Conservation (phyloP, 208 protist species). For the Acanthamoeba healyi region DNA sequence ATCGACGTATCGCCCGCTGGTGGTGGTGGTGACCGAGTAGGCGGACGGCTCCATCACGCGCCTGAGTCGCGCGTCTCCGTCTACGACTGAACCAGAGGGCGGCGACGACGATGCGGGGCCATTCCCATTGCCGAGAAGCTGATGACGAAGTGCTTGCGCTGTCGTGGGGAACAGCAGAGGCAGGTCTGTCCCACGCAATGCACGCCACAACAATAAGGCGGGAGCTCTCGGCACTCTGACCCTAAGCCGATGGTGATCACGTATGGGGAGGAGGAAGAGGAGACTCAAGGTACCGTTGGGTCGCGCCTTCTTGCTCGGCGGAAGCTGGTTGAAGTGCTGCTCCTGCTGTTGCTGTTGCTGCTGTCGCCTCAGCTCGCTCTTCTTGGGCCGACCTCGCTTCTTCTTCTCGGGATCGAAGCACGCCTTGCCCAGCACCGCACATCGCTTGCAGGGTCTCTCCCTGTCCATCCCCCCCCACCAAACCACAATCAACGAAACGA, state of each 20-base stretch:
- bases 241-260: too few species aligned
- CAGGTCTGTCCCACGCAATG: too few species aligned
- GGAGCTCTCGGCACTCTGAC: too few species aligned
- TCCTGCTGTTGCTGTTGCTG: not conserved
- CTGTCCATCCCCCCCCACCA: too few species aligned
- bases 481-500: too few species aligned
- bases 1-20: not conserved
- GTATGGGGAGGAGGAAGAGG: too few species aligned
- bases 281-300: not conserved
- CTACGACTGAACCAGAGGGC: not conserved
- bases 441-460: slow-evolving; percentile 25
- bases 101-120: not conserved
- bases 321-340: too few species aligned
- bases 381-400: slow-evolving; percentile 27
- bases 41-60: not conserved
- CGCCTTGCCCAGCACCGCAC: not conserved
- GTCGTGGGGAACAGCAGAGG: too few species aligned
- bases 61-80: not conserved
- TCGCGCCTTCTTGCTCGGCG: not conserved
- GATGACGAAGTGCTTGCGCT: too few species aligned
- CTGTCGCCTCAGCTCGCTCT: not conserved
- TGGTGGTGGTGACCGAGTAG: not conserved
- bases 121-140: too few species aligned
- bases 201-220: too few species aligned
- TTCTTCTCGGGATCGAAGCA: slow-evolving; percentile 36